Evolutionary conservation across 345 rosid genomes (phyloP), one percentile per base, ranked within the genome.

Genomic region (Gossypium ekmanianum): DNA sequence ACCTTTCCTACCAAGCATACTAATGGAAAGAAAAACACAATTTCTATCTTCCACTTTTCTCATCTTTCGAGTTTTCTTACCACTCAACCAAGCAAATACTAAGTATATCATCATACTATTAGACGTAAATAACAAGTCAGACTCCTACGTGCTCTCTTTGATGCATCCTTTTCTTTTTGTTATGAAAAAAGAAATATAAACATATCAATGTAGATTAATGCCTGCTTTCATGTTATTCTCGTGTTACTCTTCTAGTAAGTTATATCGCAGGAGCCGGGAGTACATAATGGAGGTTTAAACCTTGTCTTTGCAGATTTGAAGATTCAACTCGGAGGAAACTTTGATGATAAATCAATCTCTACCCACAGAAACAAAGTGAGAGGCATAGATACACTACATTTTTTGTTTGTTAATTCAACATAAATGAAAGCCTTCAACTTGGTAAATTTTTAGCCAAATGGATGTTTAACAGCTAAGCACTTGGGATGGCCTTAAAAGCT

Each of bases 401-500:
- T 34, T 51, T 52, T 57, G 73, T 51, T 27, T 70, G 24, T 51
- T 27, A 61, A 73, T 43, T 45, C 45, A 45, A 11, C 52, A 4
- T 11, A 17, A 44, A 8, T 11, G 29, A 73, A 56, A 48, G 7
- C 58, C 62, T 22, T 57, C 12, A 20, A 9, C 29, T 20, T 57
- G 12, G 61, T 9, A 22, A 58, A 24, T 24, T 57, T 24, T 57
- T 57, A 22, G 61, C 9, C 27, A 56, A 8, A 5, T 8, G 12
- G 62, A 57, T 57, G 62, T 22, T 10, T 22, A 61, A 13, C 41
- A 11, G 64, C 64, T 27, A 26, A 5, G 64, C 43, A 27, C 11
- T 70, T 27, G 73, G 26, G 47, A 52, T 70, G 47, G 63, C 50
- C 50, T 71, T 55, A 17, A 71, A 57, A 54, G 74, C 74, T 71